These are phyloP conservation scores for Primulina tabacum DNA, from an alignment of 257 asterid species.

Conservation along the genomic window DNA sequence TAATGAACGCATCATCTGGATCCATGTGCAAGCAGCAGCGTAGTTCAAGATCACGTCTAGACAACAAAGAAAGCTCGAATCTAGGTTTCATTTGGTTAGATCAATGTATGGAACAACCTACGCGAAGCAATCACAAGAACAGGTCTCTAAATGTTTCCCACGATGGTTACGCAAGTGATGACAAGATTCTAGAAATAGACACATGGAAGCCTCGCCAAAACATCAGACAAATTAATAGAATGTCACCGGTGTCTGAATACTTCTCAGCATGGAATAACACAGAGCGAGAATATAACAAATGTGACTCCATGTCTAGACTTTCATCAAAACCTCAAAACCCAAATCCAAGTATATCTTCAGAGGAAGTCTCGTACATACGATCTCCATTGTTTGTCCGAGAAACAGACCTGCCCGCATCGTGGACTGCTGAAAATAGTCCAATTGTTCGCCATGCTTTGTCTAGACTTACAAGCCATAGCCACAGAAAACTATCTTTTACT, in stretches of 20 bases:
- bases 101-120: slow-evolving; percentile 79
- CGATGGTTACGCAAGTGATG: slow-evolving; percentile 57
- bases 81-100: slow-evolving; percentile 57
- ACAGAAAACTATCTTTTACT: slow-evolving; percentile 4
- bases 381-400: slow-evolving; percentile 44
- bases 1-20: neutral
- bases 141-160: slow-evolving; percentile 19
- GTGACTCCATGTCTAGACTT: slow-evolving; percentile 35
- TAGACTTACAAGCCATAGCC: neutral
- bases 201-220: slow-evolving; percentile 70
- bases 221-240: slow-evolving; percentile 34
- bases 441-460: slow-evolving; percentile 52
- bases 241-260: slow-evolving; percentile 36
- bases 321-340: slow-evolving; percentile 52
- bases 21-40: slow-evolving; percentile 47
- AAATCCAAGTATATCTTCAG: slow-evolving; percentile 73
- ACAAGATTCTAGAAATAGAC: slow-evolving; percentile 86
- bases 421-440: slow-evolving; percentile 66
- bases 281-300: slow-evolving; percentile 35
- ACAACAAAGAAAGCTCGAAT: slow-evolving; percentile 37
- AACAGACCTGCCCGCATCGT: slow-evolving; percentile 33
- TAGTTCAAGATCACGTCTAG: slow-evolving; percentile 39
- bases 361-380: slow-evolving; percentile 52
- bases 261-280: slow-evolving; percentile 50
- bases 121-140: slow-evolving; percentile 37